Evolutionary conservation across 140 eudicot species (phyloP).

Genomic region (Stevia rebaudiana): DNA sequence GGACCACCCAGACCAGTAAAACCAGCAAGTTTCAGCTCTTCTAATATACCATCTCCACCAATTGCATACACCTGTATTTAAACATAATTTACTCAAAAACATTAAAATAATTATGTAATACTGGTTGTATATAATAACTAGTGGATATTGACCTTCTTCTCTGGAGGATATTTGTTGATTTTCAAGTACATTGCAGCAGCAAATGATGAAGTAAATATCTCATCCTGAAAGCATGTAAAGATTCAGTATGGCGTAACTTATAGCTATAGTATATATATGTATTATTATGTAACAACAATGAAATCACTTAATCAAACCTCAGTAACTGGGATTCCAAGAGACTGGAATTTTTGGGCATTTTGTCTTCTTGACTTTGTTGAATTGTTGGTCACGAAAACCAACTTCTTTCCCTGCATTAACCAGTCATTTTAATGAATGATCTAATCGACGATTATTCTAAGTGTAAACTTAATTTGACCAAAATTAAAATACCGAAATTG

Average conservation of each 20-base stretch:
- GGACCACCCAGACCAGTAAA: slow-evolving; percentile 82
- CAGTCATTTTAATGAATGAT: neutral
- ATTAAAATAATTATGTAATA: neutral
- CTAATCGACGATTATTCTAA: neutral
- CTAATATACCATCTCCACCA: slow-evolving; percentile 85
- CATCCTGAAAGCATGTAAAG: slow-evolving; percentile 54
- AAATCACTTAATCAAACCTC: slow-evolving; percentile 39
- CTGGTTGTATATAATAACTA: neutral
- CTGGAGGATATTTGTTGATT: slow-evolving; percentile 56
- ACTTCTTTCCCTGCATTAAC: slow-evolving; percentile 67
- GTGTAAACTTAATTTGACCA: neutral
- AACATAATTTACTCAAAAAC: slow-evolving; percentile 1
- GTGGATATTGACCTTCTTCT: slow-evolving; percentile 54
- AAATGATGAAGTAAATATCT: slow-evolving; percentile 79
- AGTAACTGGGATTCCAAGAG: slow-evolving; percentile 66
- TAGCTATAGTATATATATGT: too few species aligned
- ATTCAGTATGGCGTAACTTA: neutral
- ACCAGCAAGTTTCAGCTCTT: slow-evolving; percentile 92
- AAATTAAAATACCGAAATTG: neutral
- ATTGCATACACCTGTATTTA: slow-evolving; percentile 68
- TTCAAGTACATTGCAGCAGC: slow-evolving; percentile 84
- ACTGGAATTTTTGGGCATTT: slow-evolving; percentile 59
- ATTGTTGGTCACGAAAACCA: slow-evolving; percentile 80
- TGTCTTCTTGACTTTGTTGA: slow-evolving; percentile 72
- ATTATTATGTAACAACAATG: too few species aligned